phyloP scores from a whole-genome alignment of 2,329 filamentous ascomycete species.

The Thielaviopsis cerberus region DNA sequence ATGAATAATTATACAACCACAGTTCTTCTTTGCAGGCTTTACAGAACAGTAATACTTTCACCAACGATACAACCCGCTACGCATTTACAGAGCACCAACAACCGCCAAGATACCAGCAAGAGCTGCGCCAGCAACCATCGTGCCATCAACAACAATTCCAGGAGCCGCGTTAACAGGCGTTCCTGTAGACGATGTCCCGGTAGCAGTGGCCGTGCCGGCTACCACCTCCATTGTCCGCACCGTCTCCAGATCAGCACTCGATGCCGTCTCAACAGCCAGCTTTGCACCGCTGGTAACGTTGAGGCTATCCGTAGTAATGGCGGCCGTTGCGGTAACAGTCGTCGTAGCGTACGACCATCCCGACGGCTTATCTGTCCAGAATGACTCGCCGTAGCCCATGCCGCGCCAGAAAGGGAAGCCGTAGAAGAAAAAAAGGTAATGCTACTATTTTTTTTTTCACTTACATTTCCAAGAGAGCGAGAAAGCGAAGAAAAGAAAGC shows the following conservation, averaged over 20 bases:
- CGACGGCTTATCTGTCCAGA: conserved; percentile 13
- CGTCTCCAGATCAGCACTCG: conserved; percentile 11
- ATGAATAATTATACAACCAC: too few relatives aligned
- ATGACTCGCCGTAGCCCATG: conserved; percentile 13
- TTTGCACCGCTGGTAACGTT: conserved; percentile 11
- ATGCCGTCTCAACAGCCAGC: conserved; percentile 10
- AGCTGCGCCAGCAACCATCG: conserved; percentile 12
- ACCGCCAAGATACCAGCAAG: conserved; percentile 14
- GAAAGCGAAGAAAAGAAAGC: neutral
- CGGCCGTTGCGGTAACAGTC: conserved; percentile 13
- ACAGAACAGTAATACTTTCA: too few relatives aligned
- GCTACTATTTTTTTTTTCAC: too few relatives aligned
- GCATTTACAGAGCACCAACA: conserved; percentile 13
- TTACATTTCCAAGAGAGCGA: too few relatives aligned
- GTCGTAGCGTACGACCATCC: conserved; percentile 15
- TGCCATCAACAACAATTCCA: conserved; percentile 2
- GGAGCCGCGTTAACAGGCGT: conserved; percentile 7
- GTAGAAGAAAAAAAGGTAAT: conserved; percentile 1
- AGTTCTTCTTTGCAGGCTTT: too few relatives aligned
- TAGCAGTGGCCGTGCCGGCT: conserved; percentile 6
- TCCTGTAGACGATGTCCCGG: conserved; percentile 5
- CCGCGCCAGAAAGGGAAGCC: conserved; percentile 14
- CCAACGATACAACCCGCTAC: neutral
- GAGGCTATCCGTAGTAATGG: conserved; percentile 6
- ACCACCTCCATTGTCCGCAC: conserved; percentile 14